Evolutionary conservation across 108 stramenopile species (phyloP), one percentile per base, ranked within the genome.

Genomic region (Pseudonitzschia multiseries): DNA sequence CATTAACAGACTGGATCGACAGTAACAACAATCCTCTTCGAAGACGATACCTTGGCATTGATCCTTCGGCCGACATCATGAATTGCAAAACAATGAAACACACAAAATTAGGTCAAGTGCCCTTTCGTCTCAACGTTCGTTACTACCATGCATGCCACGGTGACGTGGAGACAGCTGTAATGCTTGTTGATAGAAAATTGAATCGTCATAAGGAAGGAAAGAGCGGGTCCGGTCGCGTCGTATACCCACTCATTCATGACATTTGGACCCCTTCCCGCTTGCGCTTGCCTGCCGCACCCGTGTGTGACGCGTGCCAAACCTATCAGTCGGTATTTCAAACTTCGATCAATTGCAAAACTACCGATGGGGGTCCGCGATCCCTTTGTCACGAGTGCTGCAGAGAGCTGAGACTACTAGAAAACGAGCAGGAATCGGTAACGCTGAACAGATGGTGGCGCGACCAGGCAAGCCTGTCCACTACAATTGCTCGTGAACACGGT

Each of bases 111-210:
- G 80, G 83, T 62, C 78, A 88, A 27, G 27, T 94, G 13, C 70
- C 83, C 8, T 69, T 90, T 65, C 77, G 89, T 57, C 70, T 92
- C 51, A 89, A 89, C 21, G 59, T 84, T 28, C 84, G 93, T 27
- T 94, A 94, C 57, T 78, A 78, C 64, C 91, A 94, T 70, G 73
- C 71, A 24, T 72, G 71, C 72, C 85, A 87, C 66, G 86, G 86
- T 8, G 81, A 87, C 57, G 76, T 87, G 24, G 86, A 87, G 46
- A 71, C 52, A 31, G 22, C 80, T 31, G 33, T 84, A 2, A 77
- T 77, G 59, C 28, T 81, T 20, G 69, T 76, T 6, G 86, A 87
- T 70, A 46, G 75, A 42, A 52, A 69, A 31, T n/a, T 52, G 17
- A 32, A 15, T 62, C n/a, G 14, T 62, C 48, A 59, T 1, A 9